Percentiles rank a stretch among this genome's conserved stretches.
phyloP scores from a whole-genome alignment of 176 grass and related monocot genomes.

The Zoysia japonica region DNA sequence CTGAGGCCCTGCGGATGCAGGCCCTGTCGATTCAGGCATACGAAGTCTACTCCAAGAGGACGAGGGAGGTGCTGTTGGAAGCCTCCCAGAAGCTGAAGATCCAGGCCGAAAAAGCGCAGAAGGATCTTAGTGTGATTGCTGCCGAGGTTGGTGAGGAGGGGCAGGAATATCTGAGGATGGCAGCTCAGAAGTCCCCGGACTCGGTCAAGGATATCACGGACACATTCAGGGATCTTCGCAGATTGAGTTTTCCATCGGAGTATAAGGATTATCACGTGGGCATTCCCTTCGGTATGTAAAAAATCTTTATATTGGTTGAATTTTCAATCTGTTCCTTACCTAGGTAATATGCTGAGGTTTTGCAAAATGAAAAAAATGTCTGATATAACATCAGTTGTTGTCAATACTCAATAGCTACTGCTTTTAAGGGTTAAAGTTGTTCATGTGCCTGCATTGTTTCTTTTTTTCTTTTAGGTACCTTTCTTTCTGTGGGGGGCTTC shows the following conservation, averaged over 20 bases:
- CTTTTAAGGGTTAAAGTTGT: conserved; percentile 5
- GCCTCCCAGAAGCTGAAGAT: conserved; percentile 73
- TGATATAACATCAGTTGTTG: background rate
- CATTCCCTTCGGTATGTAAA: conserved; percentile 80
- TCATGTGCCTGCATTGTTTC: conserved; percentile 21
- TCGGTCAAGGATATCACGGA: conserved; percentile 64
- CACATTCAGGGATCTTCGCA: conserved; percentile 53
- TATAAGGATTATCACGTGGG: conserved; percentile 83
- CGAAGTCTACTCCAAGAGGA: conserved; percentile 67
- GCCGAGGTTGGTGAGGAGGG: conserved; percentile 74
- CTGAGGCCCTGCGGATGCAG: conserved; percentile 63
- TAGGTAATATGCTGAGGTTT: background rate
- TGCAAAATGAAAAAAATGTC: background rate
- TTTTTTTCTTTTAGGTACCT: conserved; percentile 67
- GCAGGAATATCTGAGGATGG: conserved; percentile 70
- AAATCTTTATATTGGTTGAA: background rate
- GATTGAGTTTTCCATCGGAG: conserved; percentile 56
- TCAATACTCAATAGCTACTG: background rate
- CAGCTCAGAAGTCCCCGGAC: conserved; percentile 76
- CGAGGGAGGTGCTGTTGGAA: conserved; percentile 63
- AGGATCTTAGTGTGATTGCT: conserved; percentile 60
- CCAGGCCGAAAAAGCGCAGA: conserved; percentile 76
- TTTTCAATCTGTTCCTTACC: conserved; percentile 6
- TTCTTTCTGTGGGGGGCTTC: conserved; percentile 72
- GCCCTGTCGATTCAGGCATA: conserved; percentile 54